A percentile compares a stretch with the other conserved stretches of the same genome.
phyloP scores from a whole-genome alignment of 1,284 basidiomycete genomes.

The Boletus mariae region DNA sequence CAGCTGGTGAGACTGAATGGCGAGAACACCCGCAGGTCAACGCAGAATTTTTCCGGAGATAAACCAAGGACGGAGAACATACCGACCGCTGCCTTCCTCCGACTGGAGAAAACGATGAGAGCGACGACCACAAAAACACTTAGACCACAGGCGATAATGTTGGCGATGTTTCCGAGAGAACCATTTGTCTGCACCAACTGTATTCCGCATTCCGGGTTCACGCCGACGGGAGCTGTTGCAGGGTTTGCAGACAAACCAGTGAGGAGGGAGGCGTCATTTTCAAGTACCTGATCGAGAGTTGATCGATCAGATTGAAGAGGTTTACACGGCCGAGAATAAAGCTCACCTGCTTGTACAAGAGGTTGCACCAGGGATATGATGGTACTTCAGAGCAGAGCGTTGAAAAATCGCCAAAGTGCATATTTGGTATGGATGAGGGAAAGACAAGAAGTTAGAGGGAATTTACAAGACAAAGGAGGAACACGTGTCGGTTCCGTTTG shows the following conservation, averaged over 20 bases:
- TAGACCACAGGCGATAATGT: conserved; percentile 64
- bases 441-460: not conserved
- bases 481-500: conserved; percentile 5
- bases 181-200: conserved; percentile 43
- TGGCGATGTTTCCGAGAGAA: conserved; percentile 69
- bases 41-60: not conserved
- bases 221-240: conserved; percentile 51
- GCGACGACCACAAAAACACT: conserved; percentile 49
- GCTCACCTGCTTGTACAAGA: conserved; percentile 61
- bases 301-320: conserved; percentile 8
- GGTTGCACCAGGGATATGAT: conserved; percentile 69
- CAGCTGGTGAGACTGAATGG: not conserved
- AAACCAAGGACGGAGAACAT: conserved; percentile 9
- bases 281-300: conserved; percentile 31
- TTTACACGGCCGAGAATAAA: not conserved
- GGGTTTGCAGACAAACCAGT: conserved; percentile 38
- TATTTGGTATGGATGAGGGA: conserved; percentile 20
- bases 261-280: conserved; percentile 35
- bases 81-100: conserved; percentile 47
- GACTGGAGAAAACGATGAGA: conserved; percentile 44
- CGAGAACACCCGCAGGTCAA: not conserved
- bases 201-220: conserved; percentile 57
- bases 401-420: conserved; percentile 61
- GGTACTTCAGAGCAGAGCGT: conserved; percentile 55
- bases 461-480: conserved; percentile 1